Conservation (phyloP, 371 early-diverging fungal species). For the Mucor plumbeus region DNA sequence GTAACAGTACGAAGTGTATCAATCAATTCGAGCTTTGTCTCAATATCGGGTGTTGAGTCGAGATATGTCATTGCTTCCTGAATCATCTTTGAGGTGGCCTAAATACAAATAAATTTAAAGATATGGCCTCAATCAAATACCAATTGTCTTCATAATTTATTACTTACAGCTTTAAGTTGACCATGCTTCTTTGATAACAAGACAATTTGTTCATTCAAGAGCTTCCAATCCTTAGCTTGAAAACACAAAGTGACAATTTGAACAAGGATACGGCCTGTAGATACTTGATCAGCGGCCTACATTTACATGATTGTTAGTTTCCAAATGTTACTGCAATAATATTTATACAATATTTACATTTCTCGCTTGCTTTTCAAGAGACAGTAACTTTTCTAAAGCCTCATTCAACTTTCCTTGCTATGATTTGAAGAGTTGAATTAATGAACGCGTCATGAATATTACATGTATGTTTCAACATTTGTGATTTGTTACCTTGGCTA, state of each 20-base stretch:
- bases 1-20: slow-evolving; percentile 94
- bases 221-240: slow-evolving; percentile 81
- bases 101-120: neutral
- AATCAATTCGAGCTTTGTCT: slow-evolving; percentile 88
- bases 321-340: neutral
- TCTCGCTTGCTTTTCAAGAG: slow-evolving; percentile 90
- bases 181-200: slow-evolving; percentile 95
- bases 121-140: neutral
- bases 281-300: slow-evolving; percentile 84
- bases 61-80: slow-evolving; percentile 91
- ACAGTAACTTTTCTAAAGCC: slow-evolving; percentile 83
- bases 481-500: slow-evolving; percentile 62
- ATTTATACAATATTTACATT: slow-evolving; percentile 59
- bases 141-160: too few relatives aligned
- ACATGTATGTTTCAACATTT: neutral
- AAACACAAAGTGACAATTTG: slow-evolving; percentile 80
- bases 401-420: slow-evolving; percentile 75
- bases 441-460: neutral
- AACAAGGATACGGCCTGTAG: slow-evolving; percentile 87
- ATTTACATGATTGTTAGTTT: neutral
- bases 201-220: slow-evolving; percentile 88
- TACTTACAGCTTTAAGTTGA: slow-evolving; percentile 84
- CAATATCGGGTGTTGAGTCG: slow-evolving; percentile 82
- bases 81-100: slow-evolving; percentile 95
- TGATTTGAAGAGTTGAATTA: neutral